Evolutionary conservation across 1,284 basidiomycete species (phyloP).

Genomic region (Macrocystidia cucumis): DNA sequence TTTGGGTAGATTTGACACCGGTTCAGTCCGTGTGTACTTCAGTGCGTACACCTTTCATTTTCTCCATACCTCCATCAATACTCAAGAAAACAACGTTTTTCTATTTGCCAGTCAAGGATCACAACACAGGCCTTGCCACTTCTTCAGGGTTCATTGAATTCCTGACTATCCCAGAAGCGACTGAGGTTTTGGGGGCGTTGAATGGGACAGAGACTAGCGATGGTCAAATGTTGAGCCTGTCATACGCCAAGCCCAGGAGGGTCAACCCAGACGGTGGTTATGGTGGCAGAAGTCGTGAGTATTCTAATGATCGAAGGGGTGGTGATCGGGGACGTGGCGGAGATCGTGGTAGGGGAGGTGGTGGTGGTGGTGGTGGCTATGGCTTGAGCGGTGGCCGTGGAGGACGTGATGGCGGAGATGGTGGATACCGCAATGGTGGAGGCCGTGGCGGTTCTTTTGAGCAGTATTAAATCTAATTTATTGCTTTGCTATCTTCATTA

Average conservation of each 20-base stretch:
- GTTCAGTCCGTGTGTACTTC: slow-evolving; percentile 21
- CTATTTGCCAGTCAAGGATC: slow-evolving; percentile 19
- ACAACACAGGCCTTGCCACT: slow-evolving; percentile 18
- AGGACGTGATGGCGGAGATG: slow-evolving; percentile 5
- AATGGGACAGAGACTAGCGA: slow-evolving; percentile 15
- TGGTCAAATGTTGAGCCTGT: slow-evolving; percentile 18
- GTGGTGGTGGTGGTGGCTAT: background rate
- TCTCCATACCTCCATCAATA: slow-evolving; percentile 1
- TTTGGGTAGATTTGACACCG: slow-evolving; percentile 16
- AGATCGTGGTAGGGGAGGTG: slow-evolving; percentile 1
- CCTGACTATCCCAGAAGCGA: slow-evolving; percentile 22
- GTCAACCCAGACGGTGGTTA: background rate
- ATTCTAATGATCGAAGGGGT: slow-evolving; percentile 5
- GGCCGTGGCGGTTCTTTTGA: background rate
- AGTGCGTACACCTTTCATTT: slow-evolving; percentile 18
- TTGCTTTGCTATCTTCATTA: background rate
- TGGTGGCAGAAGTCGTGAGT: slow-evolving; percentile 2
- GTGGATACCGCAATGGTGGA: slow-evolving; percentile 2
- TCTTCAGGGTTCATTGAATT: slow-evolving; percentile 33
- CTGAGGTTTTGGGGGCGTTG: slow-evolving; percentile 22
- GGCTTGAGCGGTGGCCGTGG: background rate
- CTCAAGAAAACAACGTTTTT: slow-evolving; percentile 2
- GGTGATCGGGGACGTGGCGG: slow-evolving; percentile 1
- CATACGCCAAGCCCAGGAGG: slow-evolving; percentile 16
- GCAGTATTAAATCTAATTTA: background rate